phyloP scores from a whole-genome alignment of 208 protist genomes.

The Borovskyia barvae region DNA sequence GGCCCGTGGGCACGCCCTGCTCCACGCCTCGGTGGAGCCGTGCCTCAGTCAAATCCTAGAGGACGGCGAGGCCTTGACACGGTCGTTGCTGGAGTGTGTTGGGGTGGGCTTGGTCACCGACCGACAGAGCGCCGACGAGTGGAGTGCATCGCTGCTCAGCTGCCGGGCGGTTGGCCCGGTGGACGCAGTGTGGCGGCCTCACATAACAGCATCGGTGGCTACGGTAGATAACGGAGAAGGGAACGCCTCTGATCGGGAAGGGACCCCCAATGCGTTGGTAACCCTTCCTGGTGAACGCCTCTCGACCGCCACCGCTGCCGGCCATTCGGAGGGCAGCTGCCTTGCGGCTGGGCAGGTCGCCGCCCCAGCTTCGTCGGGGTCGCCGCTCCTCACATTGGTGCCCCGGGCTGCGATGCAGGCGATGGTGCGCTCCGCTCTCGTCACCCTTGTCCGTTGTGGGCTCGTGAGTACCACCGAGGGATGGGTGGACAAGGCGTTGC shows the following conservation, averaged over 20 bases:
- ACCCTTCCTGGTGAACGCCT: neutral
- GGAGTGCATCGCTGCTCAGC: conserved; percentile 49
- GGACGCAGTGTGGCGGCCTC: conserved; percentile 22
- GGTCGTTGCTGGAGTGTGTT: conserved; percentile 80
- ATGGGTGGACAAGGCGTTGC: neutral
- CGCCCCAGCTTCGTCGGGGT: neutral
- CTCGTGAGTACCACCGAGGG: neutral
- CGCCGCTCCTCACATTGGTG: neutral
- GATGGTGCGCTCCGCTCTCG: conserved; percentile 16
- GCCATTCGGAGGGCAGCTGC: conserved; percentile 9
- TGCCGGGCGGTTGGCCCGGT: conserved; percentile 45
- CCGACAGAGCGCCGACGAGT: conserved; percentile 31
- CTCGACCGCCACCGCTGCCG: neutral
- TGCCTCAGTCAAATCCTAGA: conserved; percentile 54
- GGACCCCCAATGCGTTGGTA: neutral
- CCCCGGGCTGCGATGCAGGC: conserved; percentile 5
- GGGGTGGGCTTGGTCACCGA: conserved; percentile 60
- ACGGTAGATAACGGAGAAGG: too few species aligned
- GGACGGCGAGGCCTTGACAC: conserved; percentile 37
- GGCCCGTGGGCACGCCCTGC: conserved; percentile 37
- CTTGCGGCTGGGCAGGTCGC: neutral
- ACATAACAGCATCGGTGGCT: neutral
- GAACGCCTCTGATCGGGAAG: too few species aligned
- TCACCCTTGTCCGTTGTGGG: conserved; percentile 21
- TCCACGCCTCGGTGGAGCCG: conserved; percentile 43